phyloP scores from a whole-genome alignment of 768 basidiomycete genomes.

The Amanita rubescens region DNA sequence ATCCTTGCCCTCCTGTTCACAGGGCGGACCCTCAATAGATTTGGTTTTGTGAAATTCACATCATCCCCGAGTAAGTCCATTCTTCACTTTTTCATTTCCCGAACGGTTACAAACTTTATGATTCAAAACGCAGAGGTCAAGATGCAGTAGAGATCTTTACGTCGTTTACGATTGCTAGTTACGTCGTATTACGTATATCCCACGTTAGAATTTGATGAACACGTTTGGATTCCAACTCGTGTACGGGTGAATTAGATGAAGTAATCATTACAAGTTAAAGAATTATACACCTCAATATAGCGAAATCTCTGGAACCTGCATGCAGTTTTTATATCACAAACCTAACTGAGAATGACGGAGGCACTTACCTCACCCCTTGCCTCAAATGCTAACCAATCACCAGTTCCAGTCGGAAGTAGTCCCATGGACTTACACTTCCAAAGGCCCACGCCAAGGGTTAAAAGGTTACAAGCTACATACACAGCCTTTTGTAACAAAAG shows the following conservation, averaged over 20 bases:
- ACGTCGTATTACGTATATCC: neutral
- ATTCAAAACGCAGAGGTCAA: neutral
- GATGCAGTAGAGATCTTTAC: neutral
- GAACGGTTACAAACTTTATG: neutral
- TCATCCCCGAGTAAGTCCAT: neutral
- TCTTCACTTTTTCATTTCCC: neutral
- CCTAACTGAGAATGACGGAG: neutral
- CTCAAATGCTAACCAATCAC: conserved; percentile 95
- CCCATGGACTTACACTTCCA: conserved; percentile 96
- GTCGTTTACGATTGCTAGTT: neutral
- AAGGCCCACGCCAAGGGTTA: conserved; percentile 76
- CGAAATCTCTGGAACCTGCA: conserved; percentile 1
- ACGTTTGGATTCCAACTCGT: neutral
- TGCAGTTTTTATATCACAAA: too few relatives aligned
- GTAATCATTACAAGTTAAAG: neutral
- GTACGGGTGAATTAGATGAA: neutral
- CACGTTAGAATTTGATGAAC: neutral
- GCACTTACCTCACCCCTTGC: conserved; percentile 58
- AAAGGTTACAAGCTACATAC: conserved; percentile 64
- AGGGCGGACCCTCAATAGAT: conserved; percentile 60
- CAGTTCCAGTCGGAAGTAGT: conserved; percentile 81
- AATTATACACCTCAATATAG: neutral
- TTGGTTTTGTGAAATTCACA: conserved; percentile 23
- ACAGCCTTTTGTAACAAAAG: conserved; percentile 65
- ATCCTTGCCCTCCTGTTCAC: conserved; percentile 57